Base-by-base conservation (phyloP, 257 asterid genomes). In the Solanum pinnatisectum region DNA sequence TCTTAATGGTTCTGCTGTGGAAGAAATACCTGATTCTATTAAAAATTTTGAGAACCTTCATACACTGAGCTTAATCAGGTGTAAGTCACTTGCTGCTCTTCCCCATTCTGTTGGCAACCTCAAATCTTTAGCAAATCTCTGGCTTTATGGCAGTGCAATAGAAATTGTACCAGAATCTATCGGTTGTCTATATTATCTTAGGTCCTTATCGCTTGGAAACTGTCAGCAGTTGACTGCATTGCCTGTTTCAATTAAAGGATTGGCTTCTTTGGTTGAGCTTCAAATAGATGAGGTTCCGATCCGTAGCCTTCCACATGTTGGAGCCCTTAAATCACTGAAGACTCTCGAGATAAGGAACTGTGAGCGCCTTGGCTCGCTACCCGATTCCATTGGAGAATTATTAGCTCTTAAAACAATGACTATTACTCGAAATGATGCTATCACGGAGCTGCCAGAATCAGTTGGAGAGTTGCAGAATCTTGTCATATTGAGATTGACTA, bases 241-340 rank as follows among this genome's bases (percentile, higher is more conserved):
- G 87, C 91, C 91, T 83, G 83, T 40, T 84, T 88, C 91, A 35
- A 59, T 90, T 30, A 83, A 87, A 44, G 84, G 79, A 32, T 85
- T 90, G 33, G 81, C 90, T 35, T 88, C 91, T 78, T 46, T 90
- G 90, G 85, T 87, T 87, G 89, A 89, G 73, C 90, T 90, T 67
- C 86, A 78, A 83, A 77, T 90, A 52, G 88, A 67, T 32, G 22
- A 70, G 22, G 76, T 84, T 32, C 83, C 83, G 10, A 87, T 90
- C 67, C 33, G 3, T 56, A 42, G 72, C 42, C 87, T 90, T 35
- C 92, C 92, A 33, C 37, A 72, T 39, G 46, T 89, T 76, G 88
- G 89, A 67, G 27, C 87, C 36, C 78, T 90, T 42, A 85, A 32
- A 84, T 86, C 90, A 25, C 89, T 90, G 85, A 86, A 87, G 90